Conservation (phyloP, 768 basidiomycete species). For the Floccularia luteovirens region DNA sequence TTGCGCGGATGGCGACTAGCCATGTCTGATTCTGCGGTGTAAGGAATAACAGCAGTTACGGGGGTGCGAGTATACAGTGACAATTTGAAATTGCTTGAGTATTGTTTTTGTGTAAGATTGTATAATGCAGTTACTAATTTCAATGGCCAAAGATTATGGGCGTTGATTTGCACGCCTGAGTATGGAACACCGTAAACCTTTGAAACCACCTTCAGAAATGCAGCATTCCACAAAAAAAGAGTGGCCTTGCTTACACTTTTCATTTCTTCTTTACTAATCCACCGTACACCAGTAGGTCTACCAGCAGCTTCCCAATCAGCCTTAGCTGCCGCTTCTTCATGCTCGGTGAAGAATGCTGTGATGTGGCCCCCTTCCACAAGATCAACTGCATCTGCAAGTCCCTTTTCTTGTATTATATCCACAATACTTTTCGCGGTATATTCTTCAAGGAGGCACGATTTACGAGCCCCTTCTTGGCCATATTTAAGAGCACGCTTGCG, state of each 20-base stretch:
- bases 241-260: conserved; percentile 26
- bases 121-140: conserved; percentile 73
- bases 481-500: conserved; percentile 22
- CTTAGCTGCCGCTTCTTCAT: conserved; percentile 28
- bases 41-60: conserved; percentile 37
- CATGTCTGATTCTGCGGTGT: conserved; percentile 3
- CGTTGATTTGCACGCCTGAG: conserved; percentile 43
- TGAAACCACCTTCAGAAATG: neutral
- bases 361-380: conserved; percentile 52
- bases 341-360: conserved; percentile 36
- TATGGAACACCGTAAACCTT: conserved; percentile 35
- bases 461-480: conserved; percentile 48
- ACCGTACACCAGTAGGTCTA: conserved; percentile 25
- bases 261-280: conserved; percentile 40
- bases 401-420: conserved; percentile 34
- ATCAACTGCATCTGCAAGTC: conserved; percentile 47
- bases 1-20: conserved; percentile 16
- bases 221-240: neutral
- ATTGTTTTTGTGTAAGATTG: conserved; percentile 23
- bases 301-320: conserved; percentile 47
- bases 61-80: conserved; percentile 69
- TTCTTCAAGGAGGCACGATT: conserved; percentile 46
- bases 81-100: conserved; percentile 29
- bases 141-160: conserved; percentile 70
- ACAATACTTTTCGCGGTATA: conserved; percentile 46